Evolutionary conservation across 805 yeast species (phyloP), one percentile per base, ranked within the genome.

Genomic region (Candida montana): DNA sequence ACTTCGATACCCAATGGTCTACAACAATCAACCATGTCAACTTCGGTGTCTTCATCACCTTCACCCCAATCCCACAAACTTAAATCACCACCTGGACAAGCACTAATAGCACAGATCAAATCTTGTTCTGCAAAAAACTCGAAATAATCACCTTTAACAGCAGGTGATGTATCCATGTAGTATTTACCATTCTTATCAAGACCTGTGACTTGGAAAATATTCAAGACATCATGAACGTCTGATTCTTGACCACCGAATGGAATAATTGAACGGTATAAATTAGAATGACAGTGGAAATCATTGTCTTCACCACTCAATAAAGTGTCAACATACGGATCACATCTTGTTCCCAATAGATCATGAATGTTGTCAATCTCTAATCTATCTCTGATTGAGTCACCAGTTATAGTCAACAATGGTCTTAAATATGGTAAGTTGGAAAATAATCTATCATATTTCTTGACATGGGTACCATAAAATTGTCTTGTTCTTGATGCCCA

Each of bases 1-100:
- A 80, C 80, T 57, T 80, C 83, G 39, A 78, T 73, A 1, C 74
- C 81, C 45, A 80, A 64, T 4, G 83, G 82, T 52, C 84, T 64
- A 52, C 86, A 79, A 52, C 79, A 74, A 41, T 72, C 77, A 28
- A 71, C 66, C 83, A 79, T 79, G 46, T 74, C 75, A 31, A 64
- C 71, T 16, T 57, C 59, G 10, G 63, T 68, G 23, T 63, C 65
- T 20, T 67, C 69, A 31, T 63, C 69, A 40, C 72, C 71, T 56
- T 77, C 83, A 42, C 84, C 84, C 86, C 86, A 80, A 35, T 77
- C 83, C 85, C 85, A 80, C 39, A 68, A 65, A 23, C 81, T 74
- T 45, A 79, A 62, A 57, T 79, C 85, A 23, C 86, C 86, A 37
- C 85, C 86, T 4, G 84, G 85, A 57, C 84, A 80, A 8, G 84